Evolutionary conservation across 805 yeast genomes (phyloP).

Genomic region (Myxozyma monticola): DNA sequence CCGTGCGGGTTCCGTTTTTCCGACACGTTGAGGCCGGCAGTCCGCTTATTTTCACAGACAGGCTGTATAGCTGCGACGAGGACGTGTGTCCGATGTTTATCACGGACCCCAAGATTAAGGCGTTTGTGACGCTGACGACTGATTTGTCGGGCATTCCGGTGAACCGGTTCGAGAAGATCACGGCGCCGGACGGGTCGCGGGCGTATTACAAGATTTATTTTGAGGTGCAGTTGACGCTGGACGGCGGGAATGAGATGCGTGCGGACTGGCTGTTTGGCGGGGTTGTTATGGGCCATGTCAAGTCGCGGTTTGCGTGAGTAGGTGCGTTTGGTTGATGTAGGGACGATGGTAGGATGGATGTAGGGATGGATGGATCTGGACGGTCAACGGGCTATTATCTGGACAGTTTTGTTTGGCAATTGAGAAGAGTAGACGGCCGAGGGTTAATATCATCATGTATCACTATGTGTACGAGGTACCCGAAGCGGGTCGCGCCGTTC

Average conservation of each 20-base stretch:
- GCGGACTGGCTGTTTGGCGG: constrained; percentile 20
- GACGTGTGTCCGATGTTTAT: constrained; percentile 18
- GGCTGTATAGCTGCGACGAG: constrained; percentile 15
- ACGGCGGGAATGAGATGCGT: constrained; percentile 26
- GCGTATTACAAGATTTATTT: constrained; percentile 18
- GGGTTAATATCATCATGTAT: too few relatives aligned
- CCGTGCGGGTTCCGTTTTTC: constrained; percentile 5
- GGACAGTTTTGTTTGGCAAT: too few relatives aligned
- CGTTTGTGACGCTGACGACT: constrained; percentile 9
- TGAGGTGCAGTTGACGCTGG: constrained; percentile 14
- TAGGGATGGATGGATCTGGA: too few relatives aligned
- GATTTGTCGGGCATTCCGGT: constrained; percentile 12
- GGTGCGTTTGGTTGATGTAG: too few relatives aligned
- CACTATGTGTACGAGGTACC: too few relatives aligned
- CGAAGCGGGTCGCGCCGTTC: too few relatives aligned
- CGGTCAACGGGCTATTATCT: too few relatives aligned
- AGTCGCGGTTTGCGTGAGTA: constrained; percentile 9
- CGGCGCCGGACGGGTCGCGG: background rate
- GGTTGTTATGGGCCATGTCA: constrained; percentile 17
- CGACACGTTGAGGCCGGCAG: constrained; percentile 7
- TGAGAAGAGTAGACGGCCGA: too few relatives aligned
- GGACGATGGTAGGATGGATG: too few relatives aligned
- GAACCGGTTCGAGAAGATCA: constrained; percentile 1
- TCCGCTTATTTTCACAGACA: constrained; percentile 14
- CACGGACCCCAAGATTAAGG: constrained; percentile 3